phyloP scores from a whole-genome alignment of 768 basidiomycete genomes.

The Auricularia cornea region DNA sequence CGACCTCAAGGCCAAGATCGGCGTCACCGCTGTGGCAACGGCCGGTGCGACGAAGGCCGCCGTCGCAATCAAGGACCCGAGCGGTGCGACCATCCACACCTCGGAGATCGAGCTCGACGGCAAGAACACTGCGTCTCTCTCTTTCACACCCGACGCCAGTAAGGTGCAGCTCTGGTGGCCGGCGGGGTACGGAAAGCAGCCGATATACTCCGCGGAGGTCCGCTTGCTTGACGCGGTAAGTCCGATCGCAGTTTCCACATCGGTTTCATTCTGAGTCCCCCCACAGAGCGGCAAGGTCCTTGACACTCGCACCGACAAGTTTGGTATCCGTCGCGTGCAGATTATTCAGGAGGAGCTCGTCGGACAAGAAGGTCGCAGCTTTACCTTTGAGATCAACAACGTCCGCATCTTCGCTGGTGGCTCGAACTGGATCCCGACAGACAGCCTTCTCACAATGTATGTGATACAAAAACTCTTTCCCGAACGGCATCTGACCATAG shows the following conservation, averaged over 20 bases:
- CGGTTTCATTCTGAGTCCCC: not conserved
- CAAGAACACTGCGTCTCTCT: slow-evolving; percentile 35
- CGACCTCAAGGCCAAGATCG: slow-evolving; percentile 42
- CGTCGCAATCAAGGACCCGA: slow-evolving; percentile 12
- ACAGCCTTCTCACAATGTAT: slow-evolving; percentile 71
- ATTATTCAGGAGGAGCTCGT: slow-evolving; percentile 71
- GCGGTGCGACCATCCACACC: slow-evolving; percentile 23
- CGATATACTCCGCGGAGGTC: slow-evolving; percentile 59
- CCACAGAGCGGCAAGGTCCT: slow-evolving; percentile 40
- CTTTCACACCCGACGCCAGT: slow-evolving; percentile 36
- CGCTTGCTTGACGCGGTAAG: slow-evolving; percentile 46
- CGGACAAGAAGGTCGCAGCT: slow-evolving; percentile 70
- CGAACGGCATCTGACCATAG: not conserved
- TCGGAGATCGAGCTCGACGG: slow-evolving; percentile 23
- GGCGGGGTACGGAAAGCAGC: slow-evolving; percentile 72
- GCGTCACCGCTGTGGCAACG: slow-evolving; percentile 31
- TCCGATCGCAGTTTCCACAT: not conserved
- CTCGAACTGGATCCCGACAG: slow-evolving; percentile 89
- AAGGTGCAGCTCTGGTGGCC: slow-evolving; percentile 81
- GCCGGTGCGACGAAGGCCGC: slow-evolving; percentile 35
- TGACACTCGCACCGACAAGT: slow-evolving; percentile 46
- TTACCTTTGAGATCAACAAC: slow-evolving; percentile 89
- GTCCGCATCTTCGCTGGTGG: slow-evolving; percentile 84
- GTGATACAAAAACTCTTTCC: slow-evolving; percentile 12
- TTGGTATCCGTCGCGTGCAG: slow-evolving; percentile 69